phyloP scores from a whole-genome alignment of 192 early-diverging fungal species.

The Spizellomyces sp. region DNA sequence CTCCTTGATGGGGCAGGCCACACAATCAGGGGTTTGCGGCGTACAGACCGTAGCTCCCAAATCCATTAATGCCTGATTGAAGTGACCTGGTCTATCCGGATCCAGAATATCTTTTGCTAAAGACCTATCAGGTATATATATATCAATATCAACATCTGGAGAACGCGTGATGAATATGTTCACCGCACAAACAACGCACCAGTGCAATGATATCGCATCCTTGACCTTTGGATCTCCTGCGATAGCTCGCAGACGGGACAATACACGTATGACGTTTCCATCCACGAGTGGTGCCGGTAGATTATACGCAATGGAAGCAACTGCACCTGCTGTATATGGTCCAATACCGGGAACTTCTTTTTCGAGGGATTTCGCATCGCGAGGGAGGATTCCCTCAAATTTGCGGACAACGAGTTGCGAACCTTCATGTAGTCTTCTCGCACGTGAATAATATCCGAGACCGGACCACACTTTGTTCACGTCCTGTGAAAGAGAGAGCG shows the following conservation, averaged over 20 bases:
- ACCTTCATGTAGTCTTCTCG: slow-evolving; percentile 65
- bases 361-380: slow-evolving; percentile 52
- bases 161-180: background rate
- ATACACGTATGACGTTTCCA: slow-evolving; percentile 76
- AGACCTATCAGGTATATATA: slow-evolving; percentile 38
- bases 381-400: slow-evolving; percentile 60
- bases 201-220: slow-evolving; percentile 57
- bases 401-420: slow-evolving; percentile 61
- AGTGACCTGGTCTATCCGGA: slow-evolving; percentile 64
- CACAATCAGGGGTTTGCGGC: slow-evolving; percentile 63
- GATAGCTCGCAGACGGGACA: slow-evolving; percentile 63
- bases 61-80: slow-evolving; percentile 84
- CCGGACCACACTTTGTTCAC: slow-evolving; percentile 61
- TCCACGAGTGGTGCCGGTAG: slow-evolving; percentile 67
- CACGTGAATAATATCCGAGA: slow-evolving; percentile 79
- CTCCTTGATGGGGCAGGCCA: slow-evolving; percentile 58
- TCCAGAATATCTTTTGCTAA: slow-evolving; percentile 61
- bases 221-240: slow-evolving; percentile 67
- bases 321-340: slow-evolving; percentile 69
- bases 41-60: slow-evolving; percentile 75
- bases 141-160: background rate
- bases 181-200: slow-evolving; percentile 39
- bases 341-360: slow-evolving; percentile 69
- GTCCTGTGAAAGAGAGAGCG: background rate
- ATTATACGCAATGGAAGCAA: slow-evolving; percentile 71